phyloP scores from a whole-genome alignment of 2,329 filamentous ascomycete species.

The Rugonectria rugulosa region DNA sequence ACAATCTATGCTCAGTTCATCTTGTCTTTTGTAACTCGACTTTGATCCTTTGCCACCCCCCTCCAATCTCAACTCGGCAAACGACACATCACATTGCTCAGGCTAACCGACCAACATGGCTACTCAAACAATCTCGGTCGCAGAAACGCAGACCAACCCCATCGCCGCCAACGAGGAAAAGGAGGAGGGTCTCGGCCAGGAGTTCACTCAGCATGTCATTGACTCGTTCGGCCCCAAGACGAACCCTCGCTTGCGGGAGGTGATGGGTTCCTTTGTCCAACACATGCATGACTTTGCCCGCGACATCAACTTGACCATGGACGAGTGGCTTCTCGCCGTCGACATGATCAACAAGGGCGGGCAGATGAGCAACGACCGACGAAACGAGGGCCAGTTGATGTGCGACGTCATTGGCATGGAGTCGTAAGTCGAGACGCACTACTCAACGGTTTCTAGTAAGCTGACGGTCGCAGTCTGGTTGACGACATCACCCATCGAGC shows the following conservation, averaged over 20 bases:
- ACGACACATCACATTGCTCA: too few species aligned
- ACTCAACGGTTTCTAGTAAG: background rate
- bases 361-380: conserved; percentile 70
- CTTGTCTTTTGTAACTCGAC: background rate
- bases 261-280: conserved; percentile 72
- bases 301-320: conserved; percentile 79
- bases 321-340: conserved; percentile 80
- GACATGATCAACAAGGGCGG: conserved; percentile 67
- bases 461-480: conserved; percentile 58
- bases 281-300: conserved; percentile 85
- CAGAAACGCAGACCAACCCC: background rate
- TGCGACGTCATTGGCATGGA: conserved; percentile 79
- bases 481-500: conserved; percentile 80
- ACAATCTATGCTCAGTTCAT: background rate
- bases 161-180: conserved; percentile 52
- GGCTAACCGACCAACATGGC: background rate
- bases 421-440: conserved; percentile 50
- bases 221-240: conserved; percentile 77
- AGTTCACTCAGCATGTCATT: conserved; percentile 78
- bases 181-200: conserved; percentile 43
- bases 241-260: conserved; percentile 69
- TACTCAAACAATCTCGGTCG: conserved; percentile 20
- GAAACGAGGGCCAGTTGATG: conserved; percentile 78
- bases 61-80: background rate
- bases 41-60: background rate